phyloP scores from a whole-genome alignment of 805 yeast species.

The Nakazawaea holstii region DNA sequence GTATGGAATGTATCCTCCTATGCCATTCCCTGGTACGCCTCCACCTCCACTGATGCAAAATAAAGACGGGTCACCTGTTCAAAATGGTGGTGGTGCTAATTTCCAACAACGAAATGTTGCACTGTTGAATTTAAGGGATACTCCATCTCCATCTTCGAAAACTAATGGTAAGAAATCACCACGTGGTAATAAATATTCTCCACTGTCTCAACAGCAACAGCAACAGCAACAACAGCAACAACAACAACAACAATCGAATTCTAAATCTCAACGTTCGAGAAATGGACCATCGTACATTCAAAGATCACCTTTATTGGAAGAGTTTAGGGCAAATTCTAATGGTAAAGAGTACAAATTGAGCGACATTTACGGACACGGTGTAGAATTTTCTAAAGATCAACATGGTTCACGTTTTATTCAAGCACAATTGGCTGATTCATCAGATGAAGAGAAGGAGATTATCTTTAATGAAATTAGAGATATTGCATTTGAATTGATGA shows the following conservation, averaged over 20 bases:
- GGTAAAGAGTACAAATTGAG: slow-evolving; percentile 58
- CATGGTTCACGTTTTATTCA: slow-evolving; percentile 97
- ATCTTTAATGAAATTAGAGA: slow-evolving; percentile 81
- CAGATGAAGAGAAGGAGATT: slow-evolving; percentile 63
- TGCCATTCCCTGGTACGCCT: slow-evolving; percentile 15
- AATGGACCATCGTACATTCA: slow-evolving; percentile 38
- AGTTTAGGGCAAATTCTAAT: slow-evolving; percentile 62
- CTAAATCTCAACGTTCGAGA: neutral
- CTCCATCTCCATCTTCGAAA: slow-evolving; percentile 7
- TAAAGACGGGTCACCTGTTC: neutral
- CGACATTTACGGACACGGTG: slow-evolving; percentile 80
- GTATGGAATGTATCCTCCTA: slow-evolving; percentile 29
- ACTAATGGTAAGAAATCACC: neutral
- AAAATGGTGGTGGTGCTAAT: neutral
- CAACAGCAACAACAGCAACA: slow-evolving; percentile 6
- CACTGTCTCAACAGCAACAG: slow-evolving; percentile 3
- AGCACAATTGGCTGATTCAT: slow-evolving; percentile 66
- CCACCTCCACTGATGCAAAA: slow-evolving; percentile 14
- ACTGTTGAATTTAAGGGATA: neutral
- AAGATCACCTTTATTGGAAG: slow-evolving; percentile 78
- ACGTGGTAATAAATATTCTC: neutral
- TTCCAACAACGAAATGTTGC: no score
- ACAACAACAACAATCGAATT: slow-evolving; percentile 1
- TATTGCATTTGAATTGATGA: slow-evolving; percentile 72
- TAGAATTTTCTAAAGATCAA: slow-evolving; percentile 92